Conservation (phyloP, 2,329 filamentous ascomycete species). For the Chalaropsis ovoidea region DNA sequence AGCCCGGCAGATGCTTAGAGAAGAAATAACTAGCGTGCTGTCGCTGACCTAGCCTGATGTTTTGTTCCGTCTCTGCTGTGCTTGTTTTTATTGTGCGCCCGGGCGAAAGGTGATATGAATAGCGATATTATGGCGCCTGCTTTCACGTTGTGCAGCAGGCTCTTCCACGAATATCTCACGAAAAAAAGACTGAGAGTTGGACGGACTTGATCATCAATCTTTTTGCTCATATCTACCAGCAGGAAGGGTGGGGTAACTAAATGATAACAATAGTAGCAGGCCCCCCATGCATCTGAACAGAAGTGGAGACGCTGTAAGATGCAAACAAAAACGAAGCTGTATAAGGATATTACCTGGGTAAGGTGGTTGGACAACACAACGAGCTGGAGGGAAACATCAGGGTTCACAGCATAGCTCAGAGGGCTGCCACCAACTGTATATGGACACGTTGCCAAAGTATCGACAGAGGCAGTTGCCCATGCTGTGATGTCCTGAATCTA, state of each 20-base stretch:
- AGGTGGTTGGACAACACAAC: too few species aligned
- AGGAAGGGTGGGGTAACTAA: neutral
- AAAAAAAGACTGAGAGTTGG: neutral
- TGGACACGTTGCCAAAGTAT: neutral
- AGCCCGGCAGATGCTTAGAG: neutral
- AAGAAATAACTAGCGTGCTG: neutral
- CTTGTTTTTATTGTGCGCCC: neutral
- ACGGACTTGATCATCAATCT: neutral
- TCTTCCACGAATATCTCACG: neutral
- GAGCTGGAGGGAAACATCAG: neutral
- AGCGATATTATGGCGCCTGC: neutral
- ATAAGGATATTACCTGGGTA: neutral
- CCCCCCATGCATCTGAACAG: neutral
- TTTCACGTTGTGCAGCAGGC: neutral
- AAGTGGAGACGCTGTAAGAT: neutral
- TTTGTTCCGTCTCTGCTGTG: too few species aligned
- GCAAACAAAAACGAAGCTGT: neutral
- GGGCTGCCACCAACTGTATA: neutral
- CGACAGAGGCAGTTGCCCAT: neutral
- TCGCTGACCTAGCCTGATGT: neutral
- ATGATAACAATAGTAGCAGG: neutral
- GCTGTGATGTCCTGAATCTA: neutral
- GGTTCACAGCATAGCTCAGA: neutral
- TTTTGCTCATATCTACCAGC: slow-evolving; percentile 2
- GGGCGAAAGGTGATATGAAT: neutral